Evolutionary conservation across 2,329 filamentous ascomycete genomes (phyloP).

Genomic region (Trichoderma semiorbis): DNA sequence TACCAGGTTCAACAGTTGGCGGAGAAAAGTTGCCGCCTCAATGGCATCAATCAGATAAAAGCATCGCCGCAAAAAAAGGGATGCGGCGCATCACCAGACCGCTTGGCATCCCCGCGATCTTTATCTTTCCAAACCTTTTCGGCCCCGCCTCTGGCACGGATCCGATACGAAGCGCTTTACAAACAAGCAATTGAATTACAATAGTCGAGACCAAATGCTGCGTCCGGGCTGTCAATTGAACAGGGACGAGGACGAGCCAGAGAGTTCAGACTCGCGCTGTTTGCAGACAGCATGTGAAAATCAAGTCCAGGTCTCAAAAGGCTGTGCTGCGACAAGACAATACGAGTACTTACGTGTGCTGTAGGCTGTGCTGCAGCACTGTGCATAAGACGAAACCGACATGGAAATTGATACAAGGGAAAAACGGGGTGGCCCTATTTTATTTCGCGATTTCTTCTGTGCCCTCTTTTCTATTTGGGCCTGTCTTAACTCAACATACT

Average conservation of each 20-base stretch:
- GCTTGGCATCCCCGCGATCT: constrained; percentile 18
- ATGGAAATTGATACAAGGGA: background rate
- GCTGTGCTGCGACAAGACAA: background rate
- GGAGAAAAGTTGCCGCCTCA: background rate
- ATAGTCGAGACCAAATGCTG: background rate
- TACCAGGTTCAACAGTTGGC: constrained; percentile 1
- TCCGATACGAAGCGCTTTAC: background rate
- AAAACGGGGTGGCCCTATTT: constrained; percentile 1
- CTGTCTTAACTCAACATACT: background rate
- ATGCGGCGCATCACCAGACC: background rate
- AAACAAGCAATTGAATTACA: background rate
- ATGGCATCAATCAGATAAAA: background rate
- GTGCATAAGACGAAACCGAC: constrained; percentile 6
- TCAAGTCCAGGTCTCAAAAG: background rate
- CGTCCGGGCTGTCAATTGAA: background rate
- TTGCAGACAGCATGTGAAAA: background rate
- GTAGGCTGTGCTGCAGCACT: constrained; percentile 1
- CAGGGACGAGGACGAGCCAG: background rate
- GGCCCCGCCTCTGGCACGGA: background rate
- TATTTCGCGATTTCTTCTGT: background rate
- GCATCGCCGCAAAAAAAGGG: background rate
- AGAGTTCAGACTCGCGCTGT: background rate
- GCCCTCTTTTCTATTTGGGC: background rate
- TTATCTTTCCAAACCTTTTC: background rate
- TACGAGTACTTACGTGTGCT: background rate